Base-by-base conservation (phyloP, 2,329 filamentous ascomycete genomes). In the Verticillium albo-atrum region DNA sequence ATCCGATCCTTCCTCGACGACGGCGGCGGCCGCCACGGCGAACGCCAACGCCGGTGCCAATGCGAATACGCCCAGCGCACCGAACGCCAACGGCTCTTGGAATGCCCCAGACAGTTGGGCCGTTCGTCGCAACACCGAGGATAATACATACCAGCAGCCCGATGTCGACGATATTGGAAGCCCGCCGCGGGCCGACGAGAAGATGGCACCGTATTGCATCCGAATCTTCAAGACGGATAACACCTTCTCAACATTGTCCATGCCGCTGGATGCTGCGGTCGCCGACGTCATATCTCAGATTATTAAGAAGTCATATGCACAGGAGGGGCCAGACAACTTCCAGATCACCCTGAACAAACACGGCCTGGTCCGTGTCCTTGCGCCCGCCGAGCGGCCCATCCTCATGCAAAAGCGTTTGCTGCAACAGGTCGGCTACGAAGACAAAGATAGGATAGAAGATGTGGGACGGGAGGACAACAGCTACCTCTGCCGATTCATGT, bases 31-130 rank as follows among this genome's bases (percentile, higher is more conserved):
- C 52, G 54, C 68, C 65, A 53, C 64, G 20, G 54, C 62, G 27
- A 30, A 51, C 17, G 60, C 62, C 10, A 65, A 68, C 50, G 57
- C 66, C 37, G 27, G 34, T 12, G 58, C 60, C 6, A 54, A 55
- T 6, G 35, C 56, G 27, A 62, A 64, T 30, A 55, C 61, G 32
- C 60, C 65, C 3, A 54, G 17, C 25, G 27, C 58, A 5, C 58
- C 57, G 20, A 79, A 79, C 58, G 55, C 42, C 37, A 57, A 57
- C 27, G 87, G 88, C 2, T 85, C 86, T 3, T 99, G 94, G 94
- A 91, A 96, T 72, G 93, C 93, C 3, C 94, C 95, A 1, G 94
- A 98, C 72, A 97, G 93, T 71, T 99, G 95, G 95, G 92, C 91
- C 56, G 94, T 98, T 27, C 91, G 90, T 66, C 88, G 87, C 61